Percentiles rank a stretch among this genome's conserved stretches.
phyloP scores from a whole-genome alignment of 495 filamentous ascomycete genomes.

The Penicillium silybi region DNA sequence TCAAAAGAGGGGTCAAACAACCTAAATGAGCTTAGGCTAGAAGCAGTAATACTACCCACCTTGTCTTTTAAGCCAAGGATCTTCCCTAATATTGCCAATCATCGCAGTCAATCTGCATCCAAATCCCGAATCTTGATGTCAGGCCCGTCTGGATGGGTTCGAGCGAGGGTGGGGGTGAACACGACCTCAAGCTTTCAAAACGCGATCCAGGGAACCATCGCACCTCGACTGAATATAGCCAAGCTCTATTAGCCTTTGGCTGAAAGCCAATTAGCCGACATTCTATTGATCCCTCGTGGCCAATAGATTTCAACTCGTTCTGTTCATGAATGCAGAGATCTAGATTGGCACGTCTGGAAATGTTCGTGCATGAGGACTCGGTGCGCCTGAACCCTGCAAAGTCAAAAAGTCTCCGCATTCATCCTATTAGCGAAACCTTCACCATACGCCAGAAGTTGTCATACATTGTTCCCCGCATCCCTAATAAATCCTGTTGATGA shows the following conservation, averaged over 20 bases:
- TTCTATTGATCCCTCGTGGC: neutral
- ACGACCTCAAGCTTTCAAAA: neutral
- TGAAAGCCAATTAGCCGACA: neutral
- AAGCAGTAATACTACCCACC: too few relatives aligned
- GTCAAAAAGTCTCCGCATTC: neutral
- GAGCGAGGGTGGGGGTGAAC: neutral
- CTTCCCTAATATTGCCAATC: neutral
- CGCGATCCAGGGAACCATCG: neutral
- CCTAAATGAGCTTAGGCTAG: neutral
- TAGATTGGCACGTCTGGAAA: neutral
- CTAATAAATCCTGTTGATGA: neutral
- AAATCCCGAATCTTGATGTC: neutral
- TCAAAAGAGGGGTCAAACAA: neutral
- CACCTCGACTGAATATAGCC: neutral
- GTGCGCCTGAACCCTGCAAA: neutral
- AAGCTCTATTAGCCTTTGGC: neutral
- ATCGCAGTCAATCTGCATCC: neutral
- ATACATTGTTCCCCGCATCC: neutral
- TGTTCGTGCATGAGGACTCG: neutral
- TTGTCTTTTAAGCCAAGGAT: too few relatives aligned
- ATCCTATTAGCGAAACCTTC: neutral
- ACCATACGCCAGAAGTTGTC: constrained; percentile 1
- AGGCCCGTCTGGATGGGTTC: too few relatives aligned
- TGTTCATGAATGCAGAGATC: neutral
- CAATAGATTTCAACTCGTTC: neutral